Base-by-base conservation (phyloP, 208 protist genomes). In the Trichomonas tenax region DNA sequence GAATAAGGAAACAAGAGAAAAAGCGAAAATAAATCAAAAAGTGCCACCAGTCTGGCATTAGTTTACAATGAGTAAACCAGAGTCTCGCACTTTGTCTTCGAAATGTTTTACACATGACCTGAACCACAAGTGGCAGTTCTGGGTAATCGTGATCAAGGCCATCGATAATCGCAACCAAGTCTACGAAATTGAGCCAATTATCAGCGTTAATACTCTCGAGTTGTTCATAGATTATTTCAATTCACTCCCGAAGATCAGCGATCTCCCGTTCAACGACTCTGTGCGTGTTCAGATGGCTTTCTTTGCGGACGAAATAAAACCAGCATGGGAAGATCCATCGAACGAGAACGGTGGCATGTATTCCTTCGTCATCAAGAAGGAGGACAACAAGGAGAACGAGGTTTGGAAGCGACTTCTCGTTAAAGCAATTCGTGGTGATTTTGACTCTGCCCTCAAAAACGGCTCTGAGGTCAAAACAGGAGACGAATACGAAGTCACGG, bases 301-400 rank as follows among this genome's bases (percentile, higher is more conserved):
- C 8, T 93, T 93, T 15, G 17, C 14, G 2, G 44, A 51, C 17
- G 14, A 93, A 38, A 93, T 93, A 17, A 93, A 51, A 34, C 86
- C 86, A 51, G 86, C 86, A 38, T 93, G 86, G 86, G 86, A 93
- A 93, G 86, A 93, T 93, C 86, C 86, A 38, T 4, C 44, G 6
- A 93, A 93, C n/a, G 40, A 48, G 31, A 51, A 34, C 26, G 86
- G 86, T 26, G 11, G 44, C 8, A 8, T 34, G 8, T 93, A 58
- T 38, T 21, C 1, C 17, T 93, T 93, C 86, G 15, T 21, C 0
- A 89, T 89, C 40, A 17, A 89, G 15, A 86, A 34, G 81, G 38
- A 46, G 4, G 40, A 26, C 9, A 89, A 26, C 6, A 46, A 46
- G 14, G 17, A 31, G 4, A 41, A 89, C 58, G 58, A 72, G 21